Percentiles rank a stretch among this genome's conserved stretches.
Conservation (phyloP, 2,329 filamentous ascomycete genomes). For the Penicillium sp. region DNA sequence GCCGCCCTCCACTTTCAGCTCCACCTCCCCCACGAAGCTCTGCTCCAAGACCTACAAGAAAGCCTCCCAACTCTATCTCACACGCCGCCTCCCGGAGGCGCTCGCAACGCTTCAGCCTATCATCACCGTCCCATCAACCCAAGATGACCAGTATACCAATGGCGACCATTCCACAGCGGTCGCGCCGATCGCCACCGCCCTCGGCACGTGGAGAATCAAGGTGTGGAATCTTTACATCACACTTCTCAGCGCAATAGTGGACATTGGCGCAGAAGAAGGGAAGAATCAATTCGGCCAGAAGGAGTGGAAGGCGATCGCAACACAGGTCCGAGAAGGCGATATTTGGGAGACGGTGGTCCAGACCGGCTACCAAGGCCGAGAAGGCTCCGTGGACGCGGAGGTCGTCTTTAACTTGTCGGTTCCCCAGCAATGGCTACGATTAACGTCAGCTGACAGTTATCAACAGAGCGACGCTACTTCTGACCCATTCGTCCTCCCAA, state of each 20-base stretch:
- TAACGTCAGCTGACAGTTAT: slow-evolving; percentile 5
- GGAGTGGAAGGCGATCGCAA: slow-evolving; percentile 77
- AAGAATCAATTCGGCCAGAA: slow-evolving; percentile 81
- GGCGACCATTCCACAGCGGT: slow-evolving; percentile 50
- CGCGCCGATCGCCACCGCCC: slow-evolving; percentile 75
- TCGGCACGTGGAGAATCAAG: slow-evolving; percentile 81
- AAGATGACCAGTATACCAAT: slow-evolving; percentile 42
- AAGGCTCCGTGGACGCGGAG: slow-evolving; percentile 89
- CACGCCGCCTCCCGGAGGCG: slow-evolving; percentile 86
- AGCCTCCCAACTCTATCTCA: slow-evolving; percentile 89
- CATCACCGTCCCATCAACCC: slow-evolving; percentile 58
- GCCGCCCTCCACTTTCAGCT: slow-evolving; percentile 62
- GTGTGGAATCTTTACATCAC: slow-evolving; percentile 97
- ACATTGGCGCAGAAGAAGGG: slow-evolving; percentile 84
- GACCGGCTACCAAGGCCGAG: slow-evolving; percentile 80
- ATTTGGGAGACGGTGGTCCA: slow-evolving; percentile 93
- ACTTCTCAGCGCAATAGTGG: slow-evolving; percentile 83
- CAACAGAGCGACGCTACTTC: slow-evolving; percentile 77
- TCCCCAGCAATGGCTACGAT: neutral
- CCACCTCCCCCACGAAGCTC: slow-evolving; percentile 60
- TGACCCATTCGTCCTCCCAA: slow-evolving; percentile 86
- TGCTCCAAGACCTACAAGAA: slow-evolving; percentile 91
- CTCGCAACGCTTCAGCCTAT: slow-evolving; percentile 80
- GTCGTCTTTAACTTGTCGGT: slow-evolving; percentile 63
- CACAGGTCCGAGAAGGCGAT: slow-evolving; percentile 80